Conservation (phyloP, 1,284 basidiomycete genomes). For the Anthracocystis setariae region DNA sequence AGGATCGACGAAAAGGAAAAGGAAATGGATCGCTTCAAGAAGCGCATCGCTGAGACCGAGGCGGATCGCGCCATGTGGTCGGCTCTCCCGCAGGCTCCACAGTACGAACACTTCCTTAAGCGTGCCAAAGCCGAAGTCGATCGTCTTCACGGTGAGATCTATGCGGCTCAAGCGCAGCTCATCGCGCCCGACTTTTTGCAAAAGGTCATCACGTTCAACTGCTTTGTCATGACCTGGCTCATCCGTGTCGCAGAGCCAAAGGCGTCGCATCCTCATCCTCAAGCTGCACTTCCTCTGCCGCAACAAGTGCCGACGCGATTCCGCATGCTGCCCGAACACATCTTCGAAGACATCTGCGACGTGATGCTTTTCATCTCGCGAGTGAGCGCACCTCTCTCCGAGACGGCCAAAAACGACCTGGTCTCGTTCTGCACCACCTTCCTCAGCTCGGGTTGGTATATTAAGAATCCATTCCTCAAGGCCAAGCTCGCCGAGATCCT, state of each 20-base stretch:
- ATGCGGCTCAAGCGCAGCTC: slow-evolving; percentile 85
- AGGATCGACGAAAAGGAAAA: slow-evolving; percentile 80
- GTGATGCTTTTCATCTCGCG: slow-evolving; percentile 81
- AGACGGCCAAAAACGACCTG: slow-evolving; percentile 80
- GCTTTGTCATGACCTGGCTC: slow-evolving; percentile 93
- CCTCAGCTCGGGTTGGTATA: slow-evolving; percentile 91
- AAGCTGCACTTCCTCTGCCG: slow-evolving; percentile 75
- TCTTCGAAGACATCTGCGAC: slow-evolving; percentile 92
- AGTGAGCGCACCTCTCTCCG: slow-evolving; percentile 82
- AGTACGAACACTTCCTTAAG: slow-evolving; percentile 67
- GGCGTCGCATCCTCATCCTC: slow-evolving; percentile 76
- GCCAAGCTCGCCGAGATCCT: slow-evolving; percentile 96
- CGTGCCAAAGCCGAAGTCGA: slow-evolving; percentile 56
- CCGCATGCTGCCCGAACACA: slow-evolving; percentile 90
- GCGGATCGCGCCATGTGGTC: slow-evolving; percentile 67
- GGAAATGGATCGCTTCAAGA: slow-evolving; percentile 71
- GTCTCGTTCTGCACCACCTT: slow-evolving; percentile 90
- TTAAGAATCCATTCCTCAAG: slow-evolving; percentile 98
- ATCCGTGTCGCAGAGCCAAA: slow-evolving; percentile 89
- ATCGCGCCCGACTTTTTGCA: slow-evolving; percentile 85
- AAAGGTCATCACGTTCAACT: slow-evolving; percentile 82
- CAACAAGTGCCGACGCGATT: slow-evolving; percentile 85
- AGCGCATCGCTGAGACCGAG: slow-evolving; percentile 80
- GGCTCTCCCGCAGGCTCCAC: slow-evolving; percentile 50
- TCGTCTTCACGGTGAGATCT: slow-evolving; percentile 71